Base-by-base conservation (phyloP, 2,329 filamentous ascomycete species). In the Fusarium brachygibbosum region DNA sequence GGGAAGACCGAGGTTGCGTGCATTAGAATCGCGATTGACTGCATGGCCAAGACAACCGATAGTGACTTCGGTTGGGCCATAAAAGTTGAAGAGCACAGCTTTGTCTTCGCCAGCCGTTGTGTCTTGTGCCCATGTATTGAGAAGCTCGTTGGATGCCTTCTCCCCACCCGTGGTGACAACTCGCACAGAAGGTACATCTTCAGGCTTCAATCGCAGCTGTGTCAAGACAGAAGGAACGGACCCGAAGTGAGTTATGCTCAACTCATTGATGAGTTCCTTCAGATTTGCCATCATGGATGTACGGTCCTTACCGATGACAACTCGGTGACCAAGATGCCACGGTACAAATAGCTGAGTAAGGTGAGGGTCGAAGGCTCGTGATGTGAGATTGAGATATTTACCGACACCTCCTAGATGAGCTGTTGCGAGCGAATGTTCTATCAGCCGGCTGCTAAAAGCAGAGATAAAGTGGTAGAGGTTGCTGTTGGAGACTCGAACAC, bases 301-400 rank as follows among this genome's bases (percentile, higher is more conserved):
- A 2, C 65, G 65, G 14, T 68, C 65, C 3, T 31, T 54, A 6
- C 65, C 64, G 1, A 68, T 68, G 1, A 59, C 48, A 0, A 54
- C 48, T 0, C 64, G 21, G 6, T 59, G 21, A 1, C 65, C 65
- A 2, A 68, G 44, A 13, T 65, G 16, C 65, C 65, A 68, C 1
- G 65, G 61, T 5, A 68, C 58, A 9, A 63, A 63, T 10, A 62
- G 34, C 14, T 62, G 59, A 1, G 65, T 68, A 1, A 68, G 10
- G 10, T 68, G 65, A 6, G 65, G 58, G 6, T 68, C 65, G 2
- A 68, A 68, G 2, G 65, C 64, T 0, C 65, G 64, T 1, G 65
- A 68, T 0, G 65, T 65, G 3, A 68, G 38, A 13, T 68, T 68
- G 13, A 68, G 65, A 0, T 68, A 68, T n/a, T 68, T 68, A 2